phyloP scores from a whole-genome alignment of 352 stramenopile species.

The Pythium guiyangense region DNA sequence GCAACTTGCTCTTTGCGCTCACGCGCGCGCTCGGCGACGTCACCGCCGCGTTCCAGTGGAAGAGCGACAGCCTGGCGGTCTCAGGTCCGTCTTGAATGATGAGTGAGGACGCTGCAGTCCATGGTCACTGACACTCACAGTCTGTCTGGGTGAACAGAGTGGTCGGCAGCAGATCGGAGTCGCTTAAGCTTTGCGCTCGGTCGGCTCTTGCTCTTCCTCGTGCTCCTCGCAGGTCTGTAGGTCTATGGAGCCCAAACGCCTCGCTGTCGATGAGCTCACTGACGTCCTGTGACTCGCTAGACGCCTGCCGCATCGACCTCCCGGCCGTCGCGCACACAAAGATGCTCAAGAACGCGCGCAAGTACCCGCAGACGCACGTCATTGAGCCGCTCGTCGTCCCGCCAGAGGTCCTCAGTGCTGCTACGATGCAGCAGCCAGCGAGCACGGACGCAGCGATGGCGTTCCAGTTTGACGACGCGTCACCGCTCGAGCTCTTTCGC shows the following conservation, averaged over 20 bases:
- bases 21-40: conserved; percentile 94
- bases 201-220: conserved; percentile 95
- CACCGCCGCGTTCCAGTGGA: conserved; percentile 93
- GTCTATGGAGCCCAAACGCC: no score
- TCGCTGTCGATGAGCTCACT: background rate
- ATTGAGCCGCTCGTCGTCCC: conserved; percentile 1
- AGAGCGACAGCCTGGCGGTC: conserved; percentile 71
- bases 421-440: background rate
- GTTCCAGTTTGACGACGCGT: conserved; percentile 31
- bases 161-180: conserved; percentile 68
- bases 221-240: conserved; percentile 76
- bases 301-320: conserved; percentile 91
- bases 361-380: conserved; percentile 60
- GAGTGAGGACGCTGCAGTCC: background rate
- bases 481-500: conserved; percentile 52
- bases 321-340: conserved; percentile 88
- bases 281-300: conserved; percentile 6
- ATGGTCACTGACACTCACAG: background rate
- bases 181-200: conserved; percentile 94
- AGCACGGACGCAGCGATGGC: background rate
- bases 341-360: conserved; percentile 86
- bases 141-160: conserved; percentile 30
- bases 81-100: conserved; percentile 10
- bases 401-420: background rate
- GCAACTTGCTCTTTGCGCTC: conserved; percentile 94